Evolutionary conservation across 1,284 basidiomycete species (phyloP), one percentile per base, ranked within the genome.

Genomic region (Erythrobasidium hasegawianum): DNA sequence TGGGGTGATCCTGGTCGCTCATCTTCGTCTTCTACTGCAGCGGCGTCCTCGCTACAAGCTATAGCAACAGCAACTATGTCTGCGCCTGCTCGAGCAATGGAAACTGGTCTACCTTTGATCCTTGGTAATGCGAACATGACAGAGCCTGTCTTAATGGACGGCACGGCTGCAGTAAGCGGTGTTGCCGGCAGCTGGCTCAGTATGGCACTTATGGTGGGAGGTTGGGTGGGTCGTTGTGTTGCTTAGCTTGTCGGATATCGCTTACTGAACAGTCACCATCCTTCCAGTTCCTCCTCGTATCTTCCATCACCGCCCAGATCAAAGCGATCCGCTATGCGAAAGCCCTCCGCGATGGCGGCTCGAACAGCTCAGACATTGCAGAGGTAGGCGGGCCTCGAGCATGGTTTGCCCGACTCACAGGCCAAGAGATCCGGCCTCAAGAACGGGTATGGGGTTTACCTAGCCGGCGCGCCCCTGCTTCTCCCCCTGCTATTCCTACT

Each of bases 141-240:
- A 5, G 20, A 54, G 27, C 57, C 64, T 20, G 57, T 58, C 22
- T 39, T 61, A 9, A 38, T 59, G 14, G 64, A 61, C 18, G 57
- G 57, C 9, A 55, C 40, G 18, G 29, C 43, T 13, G 57, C 55
- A 9, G 52, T 59, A n/a, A 52, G 47, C 27, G 64, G 64, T 52
- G 47, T 67, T 27, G 57, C 55, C n/a, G 53, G 57, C 1, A 49
- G 41, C 11, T 67, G 59, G 64, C 52, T 59, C 7, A 59, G 64
- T 38, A 65, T 65, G 62, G 56, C 57, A 16, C 62, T 65, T 20
- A 65, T 65, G 62, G 57, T 65, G 14, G 62, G 62, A n/a, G 62
- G 62, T 40, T 59, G 64, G 64, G 59, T 59, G 58, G 43, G 64
- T 22, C 4, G n/a, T 47, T 5, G 16, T 16, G 8, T n/a, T n/a